Percentiles rank a stretch among this genome's conserved stretches.
Conservation (phyloP, 176 grass and related monocot genomes). For the Aechmea fasciata region DNA sequence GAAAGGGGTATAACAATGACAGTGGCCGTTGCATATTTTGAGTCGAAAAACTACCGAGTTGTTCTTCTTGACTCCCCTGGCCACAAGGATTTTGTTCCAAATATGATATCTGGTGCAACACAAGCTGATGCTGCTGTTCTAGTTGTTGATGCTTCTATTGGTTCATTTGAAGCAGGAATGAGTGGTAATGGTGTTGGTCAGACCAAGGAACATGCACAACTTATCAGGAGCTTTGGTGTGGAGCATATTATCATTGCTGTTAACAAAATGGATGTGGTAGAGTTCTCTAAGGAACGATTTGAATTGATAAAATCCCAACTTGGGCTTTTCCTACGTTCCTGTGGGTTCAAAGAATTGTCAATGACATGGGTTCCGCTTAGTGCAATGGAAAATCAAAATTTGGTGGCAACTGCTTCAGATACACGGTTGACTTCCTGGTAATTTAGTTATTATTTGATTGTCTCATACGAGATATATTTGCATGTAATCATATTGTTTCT, state of each 20-base stretch:
- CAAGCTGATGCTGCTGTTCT: conserved; percentile 81
- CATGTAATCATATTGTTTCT: too few relatives aligned
- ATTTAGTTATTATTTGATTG: background rate
- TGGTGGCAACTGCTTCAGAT: conserved; percentile 45
- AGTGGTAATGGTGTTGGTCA: conserved; percentile 51
- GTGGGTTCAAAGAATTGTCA: conserved; percentile 68
- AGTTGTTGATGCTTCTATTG: conserved; percentile 70
- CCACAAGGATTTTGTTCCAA: conserved; percentile 93
- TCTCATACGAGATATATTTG: background rate
- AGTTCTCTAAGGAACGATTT: conserved; percentile 60
- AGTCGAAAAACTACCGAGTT: conserved; percentile 55
- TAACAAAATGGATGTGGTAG: conserved; percentile 82
- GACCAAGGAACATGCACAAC: conserved; percentile 83
- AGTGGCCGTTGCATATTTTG: conserved; percentile 65
- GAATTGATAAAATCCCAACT: conserved; percentile 51
- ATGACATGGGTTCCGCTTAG: conserved; percentile 71
- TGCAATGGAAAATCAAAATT: conserved; percentile 78
- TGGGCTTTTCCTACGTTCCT: conserved; percentile 58
- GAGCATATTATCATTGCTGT: conserved; percentile 77
- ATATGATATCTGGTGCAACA: conserved; percentile 75
- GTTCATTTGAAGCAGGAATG: conserved; percentile 92
- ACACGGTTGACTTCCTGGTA: conserved; percentile 73
- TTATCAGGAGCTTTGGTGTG: conserved; percentile 80
- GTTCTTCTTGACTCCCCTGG: conserved; percentile 78
- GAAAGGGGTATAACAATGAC: conserved; percentile 78